Evolutionary conservation across 2,329 filamentous ascomycete species (phyloP).

Genomic region (Apiospora sp.): DNA sequence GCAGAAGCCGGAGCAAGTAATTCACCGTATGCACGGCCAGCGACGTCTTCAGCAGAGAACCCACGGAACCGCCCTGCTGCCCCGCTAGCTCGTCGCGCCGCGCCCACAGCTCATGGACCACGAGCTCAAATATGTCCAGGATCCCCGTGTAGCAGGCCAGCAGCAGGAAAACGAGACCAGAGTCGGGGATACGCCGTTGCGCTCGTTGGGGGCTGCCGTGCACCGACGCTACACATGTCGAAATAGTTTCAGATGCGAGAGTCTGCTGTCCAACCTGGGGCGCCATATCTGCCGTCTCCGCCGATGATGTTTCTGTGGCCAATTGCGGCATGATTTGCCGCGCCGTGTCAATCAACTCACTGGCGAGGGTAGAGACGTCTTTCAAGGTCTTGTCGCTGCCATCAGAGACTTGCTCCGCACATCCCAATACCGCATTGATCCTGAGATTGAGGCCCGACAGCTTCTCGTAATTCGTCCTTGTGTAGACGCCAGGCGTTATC

Average conservation of each 20-base stretch:
- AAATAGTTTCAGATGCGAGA: no score
- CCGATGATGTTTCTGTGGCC: background rate
- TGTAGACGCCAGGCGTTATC: background rate
- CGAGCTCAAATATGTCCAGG: background rate
- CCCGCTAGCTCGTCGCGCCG: no score
- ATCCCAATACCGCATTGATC: background rate
- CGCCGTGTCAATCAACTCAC: conserved; percentile 10
- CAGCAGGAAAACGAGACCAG: conserved; percentile 5
- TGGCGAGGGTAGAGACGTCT: conserved; percentile 3
- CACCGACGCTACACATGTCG: no score
- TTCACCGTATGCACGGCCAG: background rate
- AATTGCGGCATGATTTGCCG: background rate
- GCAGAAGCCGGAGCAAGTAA: conserved; percentile 2
- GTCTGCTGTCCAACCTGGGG: no score
- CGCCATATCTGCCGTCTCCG: background rate
- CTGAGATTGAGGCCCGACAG: background rate
- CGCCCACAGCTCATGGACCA: background rate
- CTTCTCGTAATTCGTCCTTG: background rate
- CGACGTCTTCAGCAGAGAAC: background rate
- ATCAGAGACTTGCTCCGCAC: background rate
- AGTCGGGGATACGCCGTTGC: background rate
- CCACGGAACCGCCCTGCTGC: background rate
- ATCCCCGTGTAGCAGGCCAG: conserved; percentile 14
- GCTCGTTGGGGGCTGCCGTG: background rate
- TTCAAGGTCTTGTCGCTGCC: background rate